A percentile compares a stretch with the other conserved stretches of the same genome.
These are phyloP conservation scores for Fonsecaea monophora DNA, from an alignment of 2,329 filamentous ascomycete species.

Conservation along the genomic window DNA sequence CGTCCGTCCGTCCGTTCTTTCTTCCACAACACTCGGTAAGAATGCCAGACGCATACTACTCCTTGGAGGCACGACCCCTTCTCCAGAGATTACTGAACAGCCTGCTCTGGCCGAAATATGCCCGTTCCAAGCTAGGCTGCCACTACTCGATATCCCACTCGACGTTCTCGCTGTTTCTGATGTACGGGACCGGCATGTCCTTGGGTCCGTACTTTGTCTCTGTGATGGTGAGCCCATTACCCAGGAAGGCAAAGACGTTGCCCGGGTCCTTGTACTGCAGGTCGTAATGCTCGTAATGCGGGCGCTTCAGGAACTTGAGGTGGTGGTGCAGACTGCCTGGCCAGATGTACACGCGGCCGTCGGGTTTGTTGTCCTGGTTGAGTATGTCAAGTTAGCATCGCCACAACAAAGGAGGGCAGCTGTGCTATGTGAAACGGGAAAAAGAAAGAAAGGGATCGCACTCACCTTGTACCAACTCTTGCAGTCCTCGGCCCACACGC, in stretches of 20 bases:
- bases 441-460: constrained; percentile 44
- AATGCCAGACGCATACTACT: too few species aligned
- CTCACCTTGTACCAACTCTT: constrained; percentile 48
- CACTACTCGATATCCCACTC: constrained; percentile 34
- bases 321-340: constrained; percentile 50
- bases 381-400: not conserved
- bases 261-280: constrained; percentile 48
- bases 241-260: constrained; percentile 52
- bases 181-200: constrained; percentile 31
- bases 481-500: constrained; percentile 43
- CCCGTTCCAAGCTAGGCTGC: too few species aligned
- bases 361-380: constrained; percentile 30
- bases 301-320: constrained; percentile 48
- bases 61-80: too few species aligned
- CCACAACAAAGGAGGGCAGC: constrained; percentile 42
- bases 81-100: too few species aligned
- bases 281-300: constrained; percentile 53
- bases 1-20: too few species aligned
- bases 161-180: constrained; percentile 32
- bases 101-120: too few species aligned
- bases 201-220: constrained; percentile 41
- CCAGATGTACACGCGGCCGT: constrained; percentile 49
- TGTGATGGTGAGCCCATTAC: constrained; percentile 54
- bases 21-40: too few species aligned
- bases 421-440: constrained; percentile 45